phyloP scores from a whole-genome alignment of 2,329 filamentous ascomycete genomes.

The Hypocrella siamensis region DNA sequence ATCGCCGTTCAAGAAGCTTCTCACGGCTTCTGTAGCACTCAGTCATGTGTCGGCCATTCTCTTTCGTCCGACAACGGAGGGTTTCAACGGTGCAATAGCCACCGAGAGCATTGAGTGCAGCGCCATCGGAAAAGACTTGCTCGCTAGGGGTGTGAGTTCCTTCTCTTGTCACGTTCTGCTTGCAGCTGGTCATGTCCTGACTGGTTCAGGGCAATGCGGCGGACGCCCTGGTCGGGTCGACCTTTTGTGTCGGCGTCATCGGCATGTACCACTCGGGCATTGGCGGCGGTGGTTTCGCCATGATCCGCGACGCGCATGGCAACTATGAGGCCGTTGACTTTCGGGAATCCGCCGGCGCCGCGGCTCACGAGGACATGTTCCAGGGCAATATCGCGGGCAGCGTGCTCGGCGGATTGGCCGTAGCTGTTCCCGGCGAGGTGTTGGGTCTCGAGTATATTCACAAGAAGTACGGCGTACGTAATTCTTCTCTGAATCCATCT shows the following conservation, averaged over 20 bases:
- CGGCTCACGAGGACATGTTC: constrained; percentile 76
- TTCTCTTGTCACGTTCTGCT: not conserved
- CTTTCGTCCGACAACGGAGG: constrained; percentile 7
- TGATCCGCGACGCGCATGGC: constrained; percentile 59
- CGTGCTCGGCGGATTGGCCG: constrained; percentile 56
- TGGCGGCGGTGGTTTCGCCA: constrained; percentile 81
- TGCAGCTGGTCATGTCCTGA: not conserved
- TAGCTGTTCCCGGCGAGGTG: constrained; percentile 58
- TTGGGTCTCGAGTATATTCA: constrained; percentile 70
- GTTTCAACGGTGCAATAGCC: constrained; percentile 46
- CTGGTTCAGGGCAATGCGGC: constrained; percentile 52
- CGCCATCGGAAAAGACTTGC: constrained; percentile 47
- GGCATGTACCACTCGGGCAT: constrained; percentile 72
- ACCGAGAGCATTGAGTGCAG: constrained; percentile 57
- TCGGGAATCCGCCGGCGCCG: constrained; percentile 71
- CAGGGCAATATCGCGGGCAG: constrained; percentile 51
- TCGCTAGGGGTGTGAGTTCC: constrained; percentile 34
- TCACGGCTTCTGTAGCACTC: constrained; percentile 1
- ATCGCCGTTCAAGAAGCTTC: not conserved
- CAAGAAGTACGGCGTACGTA: constrained; percentile 43
- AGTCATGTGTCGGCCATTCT: constrained; percentile 7
- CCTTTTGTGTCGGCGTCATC: constrained; percentile 60
- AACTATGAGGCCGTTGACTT: constrained; percentile 80
- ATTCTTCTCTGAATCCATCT: not conserved
- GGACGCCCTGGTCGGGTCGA: constrained; percentile 59